Base-by-base conservation (phyloP, 345 rosid genomes). In the Lumnitzera racemosa region DNA sequence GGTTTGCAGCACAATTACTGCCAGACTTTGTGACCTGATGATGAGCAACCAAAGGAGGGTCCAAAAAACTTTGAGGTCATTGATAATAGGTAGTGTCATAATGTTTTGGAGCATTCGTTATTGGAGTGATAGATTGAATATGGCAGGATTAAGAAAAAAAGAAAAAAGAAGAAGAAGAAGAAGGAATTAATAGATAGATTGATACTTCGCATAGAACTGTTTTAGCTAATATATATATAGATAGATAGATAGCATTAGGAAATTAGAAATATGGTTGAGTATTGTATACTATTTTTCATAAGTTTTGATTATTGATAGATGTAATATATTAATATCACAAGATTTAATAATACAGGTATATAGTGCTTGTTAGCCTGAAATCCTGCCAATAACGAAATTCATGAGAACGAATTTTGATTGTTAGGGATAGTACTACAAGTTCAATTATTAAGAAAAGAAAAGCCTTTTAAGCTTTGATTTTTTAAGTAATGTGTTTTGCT, bases 21-120 rank as follows among this genome's bases (percentile, higher is more conserved):
- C 86, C 80, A 23, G 86, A 80, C 68, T 83, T 80, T 23, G 80
- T 81, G 67, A 53, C 79, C 24, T 83, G 78, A 80, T 47, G 20
- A 20, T 25, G 17, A 25, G 51, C 0, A 24, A 53, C 27, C 27
- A 36, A 36, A 36, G 43, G 9, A 36, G 11, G 43, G 43, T 36
- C 10, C 43, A 5, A 36, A 20, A 36, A 9, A 36, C 43, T 36
- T 36, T 36, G 17, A 6, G 24, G 24, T 24, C 55, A 5, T 24
- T 51, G 12, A 17, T 51, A n/a, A 24, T 51, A 17, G 20, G 55
- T 17, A 16, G 20, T 29, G 5, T 29, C 24, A 12, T 29, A 53
- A 23, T 11, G 13, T 23, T 53, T 53, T 29, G 29, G 24, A 5
- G 3, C 56, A 36, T 36, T 36, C 43, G 43, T 36, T 36, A 36